A percentile compares a stretch with the other conserved stretches of the same genome.
Conservation (phyloP, 2,329 filamentous ascomycete species). For the Berkeleyomyces basicola region DNA sequence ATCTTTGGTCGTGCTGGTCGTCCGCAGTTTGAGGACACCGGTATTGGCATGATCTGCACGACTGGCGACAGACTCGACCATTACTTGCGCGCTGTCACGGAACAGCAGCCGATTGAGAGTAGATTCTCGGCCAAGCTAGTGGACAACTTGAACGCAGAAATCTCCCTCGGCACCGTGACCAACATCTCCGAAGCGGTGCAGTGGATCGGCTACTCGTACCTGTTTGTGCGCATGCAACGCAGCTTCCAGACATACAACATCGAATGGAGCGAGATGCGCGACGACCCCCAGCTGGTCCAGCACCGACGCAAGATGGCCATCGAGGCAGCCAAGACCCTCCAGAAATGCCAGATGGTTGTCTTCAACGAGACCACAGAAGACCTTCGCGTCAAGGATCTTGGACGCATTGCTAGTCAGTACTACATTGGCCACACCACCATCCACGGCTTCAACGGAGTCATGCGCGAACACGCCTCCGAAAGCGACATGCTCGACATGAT, state of each 20-base stretch:
- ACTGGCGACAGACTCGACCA: constrained; percentile 86
- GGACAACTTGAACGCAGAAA: constrained; percentile 92
- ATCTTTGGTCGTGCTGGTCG: constrained; percentile 97
- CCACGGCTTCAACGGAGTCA: constrained; percentile 91
- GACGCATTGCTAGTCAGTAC: constrained; percentile 90
- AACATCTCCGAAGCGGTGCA: constrained; percentile 86
- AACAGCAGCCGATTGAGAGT: constrained; percentile 96
- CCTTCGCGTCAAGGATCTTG: constrained; percentile 83
- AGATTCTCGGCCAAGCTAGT: constrained; percentile 85
- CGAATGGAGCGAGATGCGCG: constrained; percentile 75
- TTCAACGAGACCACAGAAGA: constrained; percentile 90
- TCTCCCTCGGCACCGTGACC: constrained; percentile 84
- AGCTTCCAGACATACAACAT: constrained; percentile 90
- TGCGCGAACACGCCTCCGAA: constrained; percentile 71
- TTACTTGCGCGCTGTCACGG: constrained; percentile 82
- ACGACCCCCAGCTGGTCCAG: constrained; percentile 78
- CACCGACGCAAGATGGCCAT: constrained; percentile 73
- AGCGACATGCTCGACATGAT: constrained; percentile 93
- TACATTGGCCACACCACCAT: constrained; percentile 90
- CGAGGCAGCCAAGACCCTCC: constrained; percentile 70
- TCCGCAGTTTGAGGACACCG: constrained; percentile 92
- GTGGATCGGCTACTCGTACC: constrained; percentile 95
- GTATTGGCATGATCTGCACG: constrained; percentile 96
- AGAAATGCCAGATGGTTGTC: constrained; percentile 96
- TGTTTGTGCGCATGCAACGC: constrained; percentile 90